A percentile compares a stretch with the other conserved stretches of the same genome.
These are phyloP conservation scores for Hymenoscyphus linearis DNA, from an alignment of 2,329 filamentous ascomycete species.

Conservation along the genomic window DNA sequence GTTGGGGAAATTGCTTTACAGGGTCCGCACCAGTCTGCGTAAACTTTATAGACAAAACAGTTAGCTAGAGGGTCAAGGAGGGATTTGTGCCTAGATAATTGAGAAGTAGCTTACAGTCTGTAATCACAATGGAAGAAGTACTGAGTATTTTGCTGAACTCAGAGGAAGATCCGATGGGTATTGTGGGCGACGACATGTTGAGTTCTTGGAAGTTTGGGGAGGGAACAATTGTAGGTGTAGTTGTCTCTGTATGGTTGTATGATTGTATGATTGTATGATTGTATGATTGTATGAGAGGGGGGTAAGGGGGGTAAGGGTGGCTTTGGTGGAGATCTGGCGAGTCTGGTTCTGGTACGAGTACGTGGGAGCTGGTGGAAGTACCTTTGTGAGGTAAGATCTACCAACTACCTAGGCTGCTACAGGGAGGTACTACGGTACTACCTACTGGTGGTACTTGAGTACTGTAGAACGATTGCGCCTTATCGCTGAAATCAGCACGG, in stretches of 20 bases:
- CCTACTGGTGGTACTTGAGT: no score
- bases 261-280: no score
- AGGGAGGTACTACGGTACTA: no score
- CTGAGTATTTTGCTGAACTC: conserved; percentile 70
- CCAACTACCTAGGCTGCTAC: no score
- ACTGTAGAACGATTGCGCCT: no score
- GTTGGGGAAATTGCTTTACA: conserved; percentile 89
- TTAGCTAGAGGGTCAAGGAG: conserved; percentile 19
- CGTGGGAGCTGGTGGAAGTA: no score
- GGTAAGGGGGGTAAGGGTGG: no score
- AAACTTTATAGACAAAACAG: conserved; percentile 54
- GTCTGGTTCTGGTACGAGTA: no score
- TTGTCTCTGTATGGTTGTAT: not conserved
- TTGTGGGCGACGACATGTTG: conserved; percentile 31
- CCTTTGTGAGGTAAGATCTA: no score
- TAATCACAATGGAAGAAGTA: conserved; percentile 73
- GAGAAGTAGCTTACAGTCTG: conserved; percentile 68
- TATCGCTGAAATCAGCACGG: no score
- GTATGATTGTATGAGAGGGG: conserved; percentile 3
- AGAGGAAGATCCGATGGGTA: conserved; percentile 57
- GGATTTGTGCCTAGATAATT: conserved; percentile 15
- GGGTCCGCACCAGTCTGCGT: conserved; percentile 91
- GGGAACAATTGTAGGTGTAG: not conserved
- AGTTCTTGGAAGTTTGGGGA: not conserved
- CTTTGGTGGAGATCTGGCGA: no score